Evolutionary conservation across 2,329 filamentous ascomycete species (phyloP).

Genomic region (Colletotrichum sp.): DNA sequence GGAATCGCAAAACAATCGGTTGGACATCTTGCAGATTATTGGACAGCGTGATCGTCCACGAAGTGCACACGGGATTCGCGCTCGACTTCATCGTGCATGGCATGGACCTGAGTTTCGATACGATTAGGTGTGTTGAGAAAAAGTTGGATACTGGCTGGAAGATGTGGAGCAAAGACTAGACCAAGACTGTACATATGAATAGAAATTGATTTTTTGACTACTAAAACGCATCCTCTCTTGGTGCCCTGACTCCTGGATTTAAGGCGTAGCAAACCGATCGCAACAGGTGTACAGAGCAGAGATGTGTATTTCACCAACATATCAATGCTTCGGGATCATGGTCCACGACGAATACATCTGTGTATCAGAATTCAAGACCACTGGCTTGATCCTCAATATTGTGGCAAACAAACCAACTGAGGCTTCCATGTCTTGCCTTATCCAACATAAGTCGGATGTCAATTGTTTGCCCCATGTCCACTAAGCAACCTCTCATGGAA

Average conservation of each 20-base stretch:
- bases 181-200: too few species aligned
- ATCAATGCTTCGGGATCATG: background rate
- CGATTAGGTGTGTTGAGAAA: background rate
- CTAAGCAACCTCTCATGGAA: background rate
- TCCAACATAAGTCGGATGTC: background rate
- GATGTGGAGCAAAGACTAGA: background rate
- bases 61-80: background rate
- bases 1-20: background rate
- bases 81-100: background rate
- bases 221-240: background rate
- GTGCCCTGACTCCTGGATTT: background rate
- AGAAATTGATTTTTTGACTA: background rate
- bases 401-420: background rate
- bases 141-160: background rate
- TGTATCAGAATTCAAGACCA: background rate
- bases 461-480: background rate
- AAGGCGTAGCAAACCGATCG: rapidly evolving
- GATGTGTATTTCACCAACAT: background rate
- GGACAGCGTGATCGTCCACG: background rate
- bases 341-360: background rate
- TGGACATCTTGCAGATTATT: background rate
- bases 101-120: background rate
- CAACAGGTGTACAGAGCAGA: background rate
- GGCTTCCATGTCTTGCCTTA: background rate
- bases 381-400: background rate